A percentile compares a stretch with the other conserved stretches of the same genome.
Conservation (phyloP, 768 basidiomycete species). For the Butyriboletus loyo region DNA sequence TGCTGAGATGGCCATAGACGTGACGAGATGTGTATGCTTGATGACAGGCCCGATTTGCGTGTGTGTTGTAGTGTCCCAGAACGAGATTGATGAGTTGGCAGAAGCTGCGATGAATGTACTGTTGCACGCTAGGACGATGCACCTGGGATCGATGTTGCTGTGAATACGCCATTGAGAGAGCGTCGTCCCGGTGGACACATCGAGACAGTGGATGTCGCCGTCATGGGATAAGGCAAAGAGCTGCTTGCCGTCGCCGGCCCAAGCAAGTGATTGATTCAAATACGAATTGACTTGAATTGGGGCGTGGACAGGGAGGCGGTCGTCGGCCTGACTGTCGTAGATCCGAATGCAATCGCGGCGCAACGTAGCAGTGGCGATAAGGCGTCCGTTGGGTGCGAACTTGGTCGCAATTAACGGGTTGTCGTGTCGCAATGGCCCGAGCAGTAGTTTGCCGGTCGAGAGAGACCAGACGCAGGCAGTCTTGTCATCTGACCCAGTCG, state of each 20-base stretch:
- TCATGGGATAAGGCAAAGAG: constrained; percentile 7
- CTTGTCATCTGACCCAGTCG: neutral
- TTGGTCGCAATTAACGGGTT: neutral
- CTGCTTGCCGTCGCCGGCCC: constrained; percentile 2
- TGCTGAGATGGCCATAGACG: neutral
- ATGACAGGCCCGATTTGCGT: neutral
- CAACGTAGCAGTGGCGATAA: constrained; percentile 1
- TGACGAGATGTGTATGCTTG: neutral
- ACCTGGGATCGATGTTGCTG: neutral
- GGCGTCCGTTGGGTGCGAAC: neutral
- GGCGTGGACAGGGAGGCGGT: neutral
- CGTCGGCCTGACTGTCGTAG: constrained; percentile 1
- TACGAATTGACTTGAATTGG: neutral
- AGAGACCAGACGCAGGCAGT: neutral
- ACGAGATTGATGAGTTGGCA: neutral
- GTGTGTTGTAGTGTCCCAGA: neutral
- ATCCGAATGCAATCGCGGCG: neutral
- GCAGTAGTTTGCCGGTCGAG: neutral
- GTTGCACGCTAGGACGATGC: constrained; percentile 3
- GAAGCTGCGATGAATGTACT: neutral
- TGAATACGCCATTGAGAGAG: constrained; percentile 2
- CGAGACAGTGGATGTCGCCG: constrained; percentile 1
- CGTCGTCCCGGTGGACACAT: neutral
- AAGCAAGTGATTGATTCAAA: constrained; percentile 8
- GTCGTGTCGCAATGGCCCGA: neutral